Evolutionary conservation across 2,329 filamentous ascomycete species (phyloP), one percentile per base, ranked within the genome.

Genomic region (Remersonia thermophila): DNA sequence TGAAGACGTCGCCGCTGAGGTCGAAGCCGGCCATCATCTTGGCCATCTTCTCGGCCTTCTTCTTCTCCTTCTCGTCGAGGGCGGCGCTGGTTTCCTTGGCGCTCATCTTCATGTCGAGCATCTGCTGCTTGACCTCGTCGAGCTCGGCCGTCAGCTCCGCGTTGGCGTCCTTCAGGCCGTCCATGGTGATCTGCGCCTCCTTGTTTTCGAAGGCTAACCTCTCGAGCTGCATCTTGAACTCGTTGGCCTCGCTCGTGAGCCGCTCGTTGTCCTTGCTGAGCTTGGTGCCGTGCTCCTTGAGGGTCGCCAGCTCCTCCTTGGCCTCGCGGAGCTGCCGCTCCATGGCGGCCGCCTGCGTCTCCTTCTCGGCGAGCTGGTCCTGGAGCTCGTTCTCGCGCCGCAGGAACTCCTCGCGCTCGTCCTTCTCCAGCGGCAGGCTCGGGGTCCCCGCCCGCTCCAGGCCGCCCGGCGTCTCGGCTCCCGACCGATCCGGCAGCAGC

Each of bases 21-120:
- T 98, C 89, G 51, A 98, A 96, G 3, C 89, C 86, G 40, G 91
- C 91, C 89, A 98, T 95, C 91, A 98, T 98, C 71, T 95, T 83
- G 30, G 91, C 91, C 91, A 98, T 98, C 62, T 93, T 91, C 64
- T 98, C 91, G 1, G 87, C 85, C 71, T 98, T 98, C 65, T 86
- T 87, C 69, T 86, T 89, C 62, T 96, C 93, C 69, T 98, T 98
- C 62, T 96, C 91, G 50, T 96, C 89, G 14, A 93, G 65, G 12
- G 85, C 80, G 7, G 86, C 86, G 30, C 76, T 86, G 2, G 83
- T 89, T 62, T 96, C 91, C 64, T 91, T 93, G 39, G 89, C 86
- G 48, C 78, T 91, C 83, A 96, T 95, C 65, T 89, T 89, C 32
- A 91, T 86, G 57, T 96, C 87, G 13, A 96, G 70, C 35, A 98